Evolutionary conservation across 2,329 filamentous ascomycete species (phyloP).

Genomic region (Aspergillus niger): DNA sequence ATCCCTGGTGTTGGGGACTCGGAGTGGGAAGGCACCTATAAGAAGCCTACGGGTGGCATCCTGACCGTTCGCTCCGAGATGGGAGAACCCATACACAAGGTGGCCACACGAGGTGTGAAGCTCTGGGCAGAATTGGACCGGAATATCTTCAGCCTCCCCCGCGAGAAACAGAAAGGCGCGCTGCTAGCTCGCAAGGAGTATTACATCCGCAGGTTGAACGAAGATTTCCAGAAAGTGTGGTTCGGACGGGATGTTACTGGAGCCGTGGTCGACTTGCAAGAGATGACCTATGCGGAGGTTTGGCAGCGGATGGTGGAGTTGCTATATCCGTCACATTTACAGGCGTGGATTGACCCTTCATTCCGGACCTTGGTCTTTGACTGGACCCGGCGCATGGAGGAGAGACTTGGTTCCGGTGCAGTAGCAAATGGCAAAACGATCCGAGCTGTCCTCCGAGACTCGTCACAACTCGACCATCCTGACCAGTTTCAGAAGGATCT

Average conservation of each 20-base stretch:
- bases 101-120: neutral
- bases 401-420: neutral
- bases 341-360: neutral
- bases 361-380: neutral
- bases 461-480: too few species aligned
- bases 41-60: neutral
- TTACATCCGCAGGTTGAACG: conserved; percentile 5
- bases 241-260: neutral
- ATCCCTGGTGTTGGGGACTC: neutral
- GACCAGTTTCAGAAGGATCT: neutral
- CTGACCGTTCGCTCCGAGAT: conserved; percentile 1
- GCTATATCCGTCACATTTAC: neutral
- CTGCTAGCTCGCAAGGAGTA: neutral
- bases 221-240: conserved; percentile 4
- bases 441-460: neutral
- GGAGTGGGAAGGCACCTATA: neutral
- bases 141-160: conserved; percentile 6
- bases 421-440: neutral
- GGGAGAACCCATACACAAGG: conserved; percentile 3
- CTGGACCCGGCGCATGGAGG: neutral
- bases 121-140: conserved; percentile 7
- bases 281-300: conserved; percentile 1
- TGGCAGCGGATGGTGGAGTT: neutral
- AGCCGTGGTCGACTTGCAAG: neutral
- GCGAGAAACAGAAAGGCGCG: neutral